Conservation (phyloP, 495 filamentous ascomycete genomes). For the Sordaria brevicollis region DNA sequence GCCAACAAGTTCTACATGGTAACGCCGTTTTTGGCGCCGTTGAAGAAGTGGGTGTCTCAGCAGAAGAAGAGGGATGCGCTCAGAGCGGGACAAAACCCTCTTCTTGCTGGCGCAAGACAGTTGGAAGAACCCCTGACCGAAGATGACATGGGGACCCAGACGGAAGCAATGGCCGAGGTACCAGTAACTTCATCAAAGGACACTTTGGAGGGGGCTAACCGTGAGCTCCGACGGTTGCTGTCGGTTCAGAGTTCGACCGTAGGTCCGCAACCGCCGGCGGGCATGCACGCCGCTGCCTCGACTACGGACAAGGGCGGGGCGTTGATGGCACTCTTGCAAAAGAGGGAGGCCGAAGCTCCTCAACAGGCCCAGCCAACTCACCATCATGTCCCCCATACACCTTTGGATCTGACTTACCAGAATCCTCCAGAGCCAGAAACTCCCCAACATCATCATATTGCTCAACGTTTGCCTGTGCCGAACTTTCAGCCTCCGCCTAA, state of each 20-base stretch:
- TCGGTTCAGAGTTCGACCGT: slow-evolving; percentile 46
- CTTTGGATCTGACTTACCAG: slow-evolving; percentile 30
- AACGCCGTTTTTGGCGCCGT: slow-evolving; percentile 72
- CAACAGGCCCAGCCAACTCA: slow-evolving; percentile 11
- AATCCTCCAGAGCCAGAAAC: slow-evolving; percentile 25
- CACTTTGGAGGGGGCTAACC: slow-evolving; percentile 46
- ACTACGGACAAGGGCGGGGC: slow-evolving; percentile 22
- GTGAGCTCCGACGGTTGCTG: slow-evolving; percentile 53
- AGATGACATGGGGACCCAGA: slow-evolving; percentile 27
- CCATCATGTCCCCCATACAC: slow-evolving; percentile 22
- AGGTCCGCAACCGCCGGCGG: slow-evolving; percentile 22
- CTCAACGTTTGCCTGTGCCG: slow-evolving; percentile 21
- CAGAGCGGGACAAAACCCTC: slow-evolving; percentile 19
- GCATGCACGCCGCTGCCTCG: slow-evolving; percentile 8
- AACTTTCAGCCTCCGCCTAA: slow-evolving; percentile 32
- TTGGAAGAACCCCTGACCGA: slow-evolving; percentile 31
- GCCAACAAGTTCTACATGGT: slow-evolving; percentile 97
- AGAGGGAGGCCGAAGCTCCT: slow-evolving; percentile 5
- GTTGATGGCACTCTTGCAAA: slow-evolving; percentile 24
- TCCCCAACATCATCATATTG: slow-evolving; percentile 32
- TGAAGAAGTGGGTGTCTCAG: slow-evolving; percentile 84
- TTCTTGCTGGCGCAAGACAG: slow-evolving; percentile 15
- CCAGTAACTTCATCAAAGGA: slow-evolving; percentile 20
- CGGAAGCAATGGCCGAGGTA: slow-evolving; percentile 8
- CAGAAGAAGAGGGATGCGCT: slow-evolving; percentile 59